Conservation (phyloP, 345 rosid genomes). For the Conringia planisiliqua region DNA sequence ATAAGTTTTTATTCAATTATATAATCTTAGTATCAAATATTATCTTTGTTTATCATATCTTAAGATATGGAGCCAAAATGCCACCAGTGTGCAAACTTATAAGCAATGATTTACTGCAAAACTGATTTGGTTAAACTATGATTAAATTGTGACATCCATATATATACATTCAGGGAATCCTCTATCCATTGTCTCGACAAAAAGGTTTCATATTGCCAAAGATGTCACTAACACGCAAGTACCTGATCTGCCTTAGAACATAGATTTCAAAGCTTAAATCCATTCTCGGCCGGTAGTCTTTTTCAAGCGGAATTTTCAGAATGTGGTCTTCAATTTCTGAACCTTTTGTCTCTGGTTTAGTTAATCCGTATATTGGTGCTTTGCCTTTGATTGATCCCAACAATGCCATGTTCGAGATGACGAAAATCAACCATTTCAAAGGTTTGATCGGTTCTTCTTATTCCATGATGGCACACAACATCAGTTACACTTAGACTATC, state of each 20-base stretch:
- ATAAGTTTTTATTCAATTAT: no score
- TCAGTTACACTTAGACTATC: constrained; percentile 25
- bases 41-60: constrained; percentile 5
- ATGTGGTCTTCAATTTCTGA: constrained; percentile 60
- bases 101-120: constrained; percentile 65
- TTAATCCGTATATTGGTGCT: constrained; percentile 22
- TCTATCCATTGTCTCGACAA: constrained; percentile 62
- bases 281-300: constrained; percentile 64
- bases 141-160: constrained; percentile 51
- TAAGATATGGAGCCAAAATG: constrained; percentile 45
- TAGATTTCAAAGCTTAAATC: constrained; percentile 30
- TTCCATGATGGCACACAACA: constrained; percentile 27
- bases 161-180: constrained; percentile 69
- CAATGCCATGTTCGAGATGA: constrained; percentile 33
- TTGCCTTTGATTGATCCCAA: constrained; percentile 27
- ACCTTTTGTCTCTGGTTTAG: constrained; percentile 29
- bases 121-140: constrained; percentile 69
- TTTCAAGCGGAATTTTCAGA: constrained; percentile 48
- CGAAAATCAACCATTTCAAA: constrained; percentile 4
- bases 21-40: no score
- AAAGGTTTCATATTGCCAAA: constrained; percentile 52
- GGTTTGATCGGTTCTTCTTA: constrained; percentile 15
- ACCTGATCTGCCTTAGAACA: constrained; percentile 52
- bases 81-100: constrained; percentile 48
- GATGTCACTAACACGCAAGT: constrained; percentile 50